A percentile compares a stretch with the other conserved stretches of the same genome.
phyloP scores from a whole-genome alignment of 2,329 filamentous ascomycete genomes.

The Sporothrix euskadiensis region DNA sequence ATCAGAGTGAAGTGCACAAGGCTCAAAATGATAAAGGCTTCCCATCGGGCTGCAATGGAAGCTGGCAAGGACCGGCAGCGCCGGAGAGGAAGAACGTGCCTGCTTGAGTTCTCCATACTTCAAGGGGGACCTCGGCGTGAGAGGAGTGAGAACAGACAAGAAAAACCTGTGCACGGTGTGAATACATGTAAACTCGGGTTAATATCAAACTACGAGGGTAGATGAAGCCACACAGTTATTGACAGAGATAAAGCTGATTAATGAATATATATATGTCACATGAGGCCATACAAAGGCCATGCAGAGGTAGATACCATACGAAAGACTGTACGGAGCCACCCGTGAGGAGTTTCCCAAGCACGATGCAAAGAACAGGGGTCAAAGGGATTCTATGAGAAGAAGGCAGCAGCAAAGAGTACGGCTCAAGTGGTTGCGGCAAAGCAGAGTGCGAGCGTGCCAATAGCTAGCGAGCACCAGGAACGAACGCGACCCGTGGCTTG shows the following conservation, averaged over 20 bases:
- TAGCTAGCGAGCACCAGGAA: not conserved
- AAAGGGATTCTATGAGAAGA: not conserved
- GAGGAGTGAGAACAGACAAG: not conserved
- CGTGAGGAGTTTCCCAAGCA: not conserved
- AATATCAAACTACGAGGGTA: not conserved
- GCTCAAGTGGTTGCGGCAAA: not conserved
- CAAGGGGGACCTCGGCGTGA: not conserved
- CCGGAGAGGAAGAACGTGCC: not conserved
- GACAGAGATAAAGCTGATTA: not conserved
- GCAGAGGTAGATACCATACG: not conserved
- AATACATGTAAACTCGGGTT: not conserved
- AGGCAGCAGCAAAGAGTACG: not conserved
- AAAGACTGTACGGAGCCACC: not conserved
- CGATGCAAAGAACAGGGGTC: not conserved
- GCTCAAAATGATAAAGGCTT: not conserved
- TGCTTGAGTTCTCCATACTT: not conserved
- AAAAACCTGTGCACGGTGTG: not conserved
- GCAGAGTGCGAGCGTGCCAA: not conserved
- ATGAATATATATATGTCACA: not conserved
- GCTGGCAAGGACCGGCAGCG: not conserved
- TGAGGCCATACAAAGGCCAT: not conserved
- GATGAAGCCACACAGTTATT: not conserved
- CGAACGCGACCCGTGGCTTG: not conserved
- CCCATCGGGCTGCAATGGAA: not conserved
- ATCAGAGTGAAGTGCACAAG: not conserved